Conservation (phyloP, 345 rosid species). For the Hypericum perforatum region DNA sequence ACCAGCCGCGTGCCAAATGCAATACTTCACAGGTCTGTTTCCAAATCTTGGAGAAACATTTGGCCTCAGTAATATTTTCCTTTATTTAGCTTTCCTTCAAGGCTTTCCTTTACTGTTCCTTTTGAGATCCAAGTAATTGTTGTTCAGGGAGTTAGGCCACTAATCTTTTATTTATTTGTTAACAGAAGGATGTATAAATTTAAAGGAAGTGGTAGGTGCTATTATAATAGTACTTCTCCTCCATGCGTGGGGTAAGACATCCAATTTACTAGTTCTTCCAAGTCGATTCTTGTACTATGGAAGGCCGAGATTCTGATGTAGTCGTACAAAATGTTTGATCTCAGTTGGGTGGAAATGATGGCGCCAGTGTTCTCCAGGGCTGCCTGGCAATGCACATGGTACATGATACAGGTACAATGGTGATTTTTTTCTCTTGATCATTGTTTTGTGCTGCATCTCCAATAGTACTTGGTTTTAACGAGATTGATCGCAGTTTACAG, state of each 20-base stretch:
- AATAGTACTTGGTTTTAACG: background rate
- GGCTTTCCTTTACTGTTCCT: no score
- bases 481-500: background rate
- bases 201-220: constrained; percentile 70
- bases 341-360: constrained; percentile 98
- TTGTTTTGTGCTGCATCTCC: no score
- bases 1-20: constrained; percentile 50
- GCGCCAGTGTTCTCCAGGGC: constrained; percentile 89
- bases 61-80: no score
- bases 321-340: constrained; percentile 12
- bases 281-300: background rate
- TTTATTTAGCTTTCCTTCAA: no score
- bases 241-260: constrained; percentile 72
- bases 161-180: background rate
- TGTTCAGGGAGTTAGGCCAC: background rate
- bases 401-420: constrained; percentile 79
- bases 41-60: background rate
- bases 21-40: constrained; percentile 53
- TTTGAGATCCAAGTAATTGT: background rate
- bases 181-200: constrained; percentile 67
- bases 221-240: constrained; percentile 60
- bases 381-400: constrained; percentile 89
- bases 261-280: background rate
- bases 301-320: background rate
- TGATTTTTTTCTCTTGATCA: no score